Percentiles rank a stretch among this genome's conserved stretches.
Evolutionary conservation across 495 filamentous ascomycete species (phyloP).

Genomic region (Mytilinidion resinicola): DNA sequence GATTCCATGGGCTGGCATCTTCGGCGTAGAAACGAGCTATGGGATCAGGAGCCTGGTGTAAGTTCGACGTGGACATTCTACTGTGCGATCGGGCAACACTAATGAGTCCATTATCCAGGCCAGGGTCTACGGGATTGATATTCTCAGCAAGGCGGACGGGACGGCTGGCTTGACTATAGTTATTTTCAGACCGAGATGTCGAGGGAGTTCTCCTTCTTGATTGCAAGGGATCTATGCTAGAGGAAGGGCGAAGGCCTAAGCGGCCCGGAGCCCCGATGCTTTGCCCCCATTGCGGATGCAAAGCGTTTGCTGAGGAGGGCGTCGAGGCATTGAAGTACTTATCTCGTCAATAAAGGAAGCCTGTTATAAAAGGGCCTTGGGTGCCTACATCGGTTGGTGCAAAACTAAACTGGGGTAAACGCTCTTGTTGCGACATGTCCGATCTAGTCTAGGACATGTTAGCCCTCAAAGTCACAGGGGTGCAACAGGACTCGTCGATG

Average conservation of each 20-base stretch:
- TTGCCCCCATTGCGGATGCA: constrained; percentile 15
- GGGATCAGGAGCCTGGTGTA: constrained; percentile 4
- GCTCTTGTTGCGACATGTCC: constrained; percentile 20
- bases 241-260: constrained; percentile 8
- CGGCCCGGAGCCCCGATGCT: constrained; percentile 1
- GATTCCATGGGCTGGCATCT: constrained; percentile 20
- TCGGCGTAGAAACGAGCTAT: constrained; percentile 18
- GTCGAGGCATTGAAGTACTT: constrained; percentile 13
- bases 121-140: constrained; percentile 9
- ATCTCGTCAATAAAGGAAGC: constrained; percentile 8
- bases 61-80: constrained; percentile 9
- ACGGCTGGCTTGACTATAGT: not conserved
- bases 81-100: constrained; percentile 3
- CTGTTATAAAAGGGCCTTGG: not conserved
- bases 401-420: constrained; percentile 8
- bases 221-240: not conserved
- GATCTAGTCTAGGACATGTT: constrained; percentile 5
- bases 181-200: constrained; percentile 1
- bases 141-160: not conserved
- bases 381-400: constrained; percentile 7
- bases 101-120: constrained; percentile 8
- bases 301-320: constrained; percentile 5
- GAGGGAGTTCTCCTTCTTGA: constrained; percentile 6
- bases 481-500: not conserved
- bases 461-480: constrained; percentile 8